These are phyloP conservation scores for Juncus effusus DNA, from an alignment of 176 grass and related monocot species.

Conservation along the genomic window DNA sequence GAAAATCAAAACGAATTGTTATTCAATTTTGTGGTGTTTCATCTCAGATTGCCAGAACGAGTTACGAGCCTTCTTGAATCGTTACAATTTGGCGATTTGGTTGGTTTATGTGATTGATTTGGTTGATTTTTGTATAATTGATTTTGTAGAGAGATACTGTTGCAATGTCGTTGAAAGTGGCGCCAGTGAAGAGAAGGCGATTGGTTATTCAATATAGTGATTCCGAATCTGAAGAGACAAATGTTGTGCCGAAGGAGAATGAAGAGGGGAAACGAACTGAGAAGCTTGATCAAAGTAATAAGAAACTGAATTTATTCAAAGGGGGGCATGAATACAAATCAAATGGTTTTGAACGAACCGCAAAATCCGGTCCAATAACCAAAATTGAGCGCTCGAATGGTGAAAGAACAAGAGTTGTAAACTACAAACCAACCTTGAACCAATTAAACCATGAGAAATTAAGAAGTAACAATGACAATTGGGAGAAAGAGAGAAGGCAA, in stretches of 20 bases:
- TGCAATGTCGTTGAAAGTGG: slow-evolving; percentile 16
- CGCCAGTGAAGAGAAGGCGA: slow-evolving; percentile 44
- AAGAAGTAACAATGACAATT: slow-evolving; percentile 32
- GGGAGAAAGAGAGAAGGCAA: slow-evolving; percentile 24
- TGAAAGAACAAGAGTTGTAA: slow-evolving; percentile 33
- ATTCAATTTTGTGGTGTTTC: no score
- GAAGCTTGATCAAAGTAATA: slow-evolving; percentile 26
- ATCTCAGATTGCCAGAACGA: no score
- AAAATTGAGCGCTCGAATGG: slow-evolving; percentile 21
- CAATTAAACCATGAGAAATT: no score
- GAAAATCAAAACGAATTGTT: no score
- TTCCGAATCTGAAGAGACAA: slow-evolving; percentile 35
- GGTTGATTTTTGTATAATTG: background rate
- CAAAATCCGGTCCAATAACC: slow-evolving; percentile 2
- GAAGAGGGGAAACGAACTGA: slow-evolving; percentile 2
- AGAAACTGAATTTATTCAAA: slow-evolving; percentile 31
- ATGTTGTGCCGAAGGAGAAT: slow-evolving; percentile 20
- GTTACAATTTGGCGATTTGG: background rate
- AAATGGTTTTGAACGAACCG: slow-evolving; percentile 13
- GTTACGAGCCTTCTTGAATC: background rate
- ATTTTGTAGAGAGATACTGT: background rate
- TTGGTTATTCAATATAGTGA: slow-evolving; percentile 51
- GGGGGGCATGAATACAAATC: slow-evolving; percentile 13
- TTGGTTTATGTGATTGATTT: background rate
- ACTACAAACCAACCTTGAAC: slow-evolving; percentile 41